Evolutionary conservation across 208 protist genomes (phyloP).

Genomic region (Crithidia expoeki): DNA sequence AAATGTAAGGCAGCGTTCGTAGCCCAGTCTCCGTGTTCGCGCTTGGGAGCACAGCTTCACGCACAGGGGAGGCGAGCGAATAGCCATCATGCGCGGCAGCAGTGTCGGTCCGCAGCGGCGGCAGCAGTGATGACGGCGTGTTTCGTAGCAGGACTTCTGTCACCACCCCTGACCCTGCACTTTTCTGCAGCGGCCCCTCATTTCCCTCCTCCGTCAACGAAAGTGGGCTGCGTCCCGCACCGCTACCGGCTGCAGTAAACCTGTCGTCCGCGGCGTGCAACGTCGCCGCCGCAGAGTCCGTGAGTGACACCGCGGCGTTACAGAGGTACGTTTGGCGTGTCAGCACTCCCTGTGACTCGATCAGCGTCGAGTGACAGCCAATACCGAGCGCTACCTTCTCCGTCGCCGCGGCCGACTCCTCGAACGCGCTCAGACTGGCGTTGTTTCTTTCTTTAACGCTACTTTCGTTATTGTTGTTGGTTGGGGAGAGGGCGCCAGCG

Average conservation of each 20-base stretch:
- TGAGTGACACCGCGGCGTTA: not conserved
- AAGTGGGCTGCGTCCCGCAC: not conserved
- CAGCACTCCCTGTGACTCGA: constrained; percentile 20
- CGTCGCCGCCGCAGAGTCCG: not conserved
- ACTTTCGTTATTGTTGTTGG: not conserved
- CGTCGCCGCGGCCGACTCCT: not conserved
- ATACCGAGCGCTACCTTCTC: not conserved
- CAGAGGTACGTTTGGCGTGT: constrained; percentile 13
- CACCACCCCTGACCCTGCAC: not conserved
- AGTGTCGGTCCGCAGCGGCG: not conserved
- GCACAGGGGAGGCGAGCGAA: not conserved
- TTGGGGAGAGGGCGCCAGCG: not conserved
- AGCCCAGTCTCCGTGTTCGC: not conserved
- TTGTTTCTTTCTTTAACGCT: not conserved
- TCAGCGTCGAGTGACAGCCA: constrained; percentile 17
- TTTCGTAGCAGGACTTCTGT: not conserved
- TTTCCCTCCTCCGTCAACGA: too few species aligned
- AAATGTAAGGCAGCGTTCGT: not conserved
- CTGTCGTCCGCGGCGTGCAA: not conserved
- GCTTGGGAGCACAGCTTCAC: not conserved
- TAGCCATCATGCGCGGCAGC: not conserved
- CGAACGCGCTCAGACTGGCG: not conserved
- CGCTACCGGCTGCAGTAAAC: not conserved
- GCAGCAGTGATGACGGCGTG: not conserved
- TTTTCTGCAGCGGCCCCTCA: too few species aligned